These are phyloP conservation scores for Mucor ambiguus DNA, from an alignment of 371 early-diverging fungal species.

Conservation along the genomic window DNA sequence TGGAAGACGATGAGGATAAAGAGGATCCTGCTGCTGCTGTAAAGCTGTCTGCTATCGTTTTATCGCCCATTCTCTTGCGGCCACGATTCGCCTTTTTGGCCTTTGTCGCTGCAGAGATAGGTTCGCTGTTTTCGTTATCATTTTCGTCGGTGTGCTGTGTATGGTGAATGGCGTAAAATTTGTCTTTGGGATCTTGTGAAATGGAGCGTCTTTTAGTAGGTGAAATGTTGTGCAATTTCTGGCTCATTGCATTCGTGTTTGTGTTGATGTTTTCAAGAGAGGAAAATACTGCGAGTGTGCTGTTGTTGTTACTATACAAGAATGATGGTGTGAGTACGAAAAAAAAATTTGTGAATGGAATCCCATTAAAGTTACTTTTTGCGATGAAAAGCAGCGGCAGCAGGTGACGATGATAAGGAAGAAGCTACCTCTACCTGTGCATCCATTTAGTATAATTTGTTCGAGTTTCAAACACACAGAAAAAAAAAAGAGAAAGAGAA, in stretches of 20 bases:
- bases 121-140: slow-evolving; percentile 7
- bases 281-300: slow-evolving; percentile 7
- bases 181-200: slow-evolving; percentile 6
- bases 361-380: slow-evolving; percentile 2
- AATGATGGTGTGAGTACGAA: neutral
- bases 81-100: slow-evolving; percentile 2
- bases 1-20: neutral
- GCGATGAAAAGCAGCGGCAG: neutral
- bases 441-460: neutral
- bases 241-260: neutral
- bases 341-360: neutral
- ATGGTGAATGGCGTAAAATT: slow-evolving; percentile 25
- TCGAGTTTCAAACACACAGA: neutral
- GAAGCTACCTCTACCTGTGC: neutral
- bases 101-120: neutral
- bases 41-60: neutral
- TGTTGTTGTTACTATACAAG: neutral
- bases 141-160: neutral
- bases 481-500: neutral
- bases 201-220: slow-evolving; percentile 9
- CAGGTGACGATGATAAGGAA: neutral
- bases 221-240: neutral
- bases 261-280: slow-evolving; percentile 2
- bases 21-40: neutral
- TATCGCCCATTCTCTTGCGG: slow-evolving; percentile 4